Evolutionary conservation across 2,329 filamentous ascomycete species (phyloP), one percentile per base, ranked within the genome.

Genomic region (Neofusicoccum parvum): DNA sequence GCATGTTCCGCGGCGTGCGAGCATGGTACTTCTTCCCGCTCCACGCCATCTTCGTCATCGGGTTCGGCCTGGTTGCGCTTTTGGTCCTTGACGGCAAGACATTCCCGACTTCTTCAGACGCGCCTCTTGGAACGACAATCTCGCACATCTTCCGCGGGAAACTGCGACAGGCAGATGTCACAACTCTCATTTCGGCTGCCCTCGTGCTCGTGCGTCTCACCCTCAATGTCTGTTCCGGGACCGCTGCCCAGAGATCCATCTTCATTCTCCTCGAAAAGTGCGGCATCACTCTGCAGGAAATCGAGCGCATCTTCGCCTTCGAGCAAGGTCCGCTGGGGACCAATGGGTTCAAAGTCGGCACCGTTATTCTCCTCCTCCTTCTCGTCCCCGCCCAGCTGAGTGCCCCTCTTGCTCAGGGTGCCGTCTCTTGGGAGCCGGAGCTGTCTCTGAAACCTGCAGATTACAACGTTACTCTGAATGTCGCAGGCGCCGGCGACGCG

Each of bases 221-320:
- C 3, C 43, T 43, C 34, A 65, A 65, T 20, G 50, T 64, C 27
- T 64, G 62, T 17, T 48, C 41, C 2, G 51, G 27, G 5, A 48
- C 41, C 39, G 50, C 62, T 17, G 62, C 50, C 14, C 62, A 64
- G 17, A 20, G 62, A 7, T 56, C 36, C 20, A 36, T 64, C 43
- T 64, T 64, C 62, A 56, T 64, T n/a, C 43, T 64, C 3, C 32
- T 64, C 6, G 62, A 64, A 32, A 64, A 64, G 17, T 64, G 50
- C 12, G 62, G 62, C 12, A 48, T 64, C 39, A 56, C 62, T 1
- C 34, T 64, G 39, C 62, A 23, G 5, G 49, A 64, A 34, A 64
- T 64, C 10, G 62, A 64, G 9, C 27, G 62, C 17, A 53, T 64
- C 5, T 56, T 64, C 32, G 48, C 27, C 49, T 64, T 12, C 17